Percentiles rank a stretch among this genome's conserved stretches.
Conservation (phyloP, 371 early-diverging fungal species). For the Aphelidium insulamus region DNA sequence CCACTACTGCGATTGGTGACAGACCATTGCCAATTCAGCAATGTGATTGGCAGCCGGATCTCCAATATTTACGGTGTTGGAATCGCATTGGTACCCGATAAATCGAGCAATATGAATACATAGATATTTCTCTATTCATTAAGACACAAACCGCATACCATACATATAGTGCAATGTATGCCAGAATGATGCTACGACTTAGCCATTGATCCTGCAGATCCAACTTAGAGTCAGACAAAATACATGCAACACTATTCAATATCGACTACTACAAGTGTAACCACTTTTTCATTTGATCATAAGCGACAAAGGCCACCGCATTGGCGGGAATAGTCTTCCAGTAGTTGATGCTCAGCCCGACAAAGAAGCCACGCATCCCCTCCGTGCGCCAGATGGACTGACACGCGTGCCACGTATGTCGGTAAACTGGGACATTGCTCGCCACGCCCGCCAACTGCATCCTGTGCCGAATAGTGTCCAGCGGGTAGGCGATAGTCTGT, state of each 20-base stretch:
- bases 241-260: too few relatives aligned
- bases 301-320: slow-evolving; percentile 62
- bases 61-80: too few relatives aligned
- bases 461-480: slow-evolving; percentile 70
- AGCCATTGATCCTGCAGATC: background rate
- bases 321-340: slow-evolving; percentile 80
- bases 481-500: slow-evolving; percentile 68
- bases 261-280: slow-evolving; percentile 15
- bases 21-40: too few relatives aligned
- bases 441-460: slow-evolving; percentile 63
- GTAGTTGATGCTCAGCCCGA: slow-evolving; percentile 77
- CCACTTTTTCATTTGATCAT: slow-evolving; percentile 35
- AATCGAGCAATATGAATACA: slow-evolving; percentile 4
- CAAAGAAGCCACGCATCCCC: slow-evolving; percentile 68
- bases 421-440: slow-evolving; percentile 11
- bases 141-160: slow-evolving; percentile 17
- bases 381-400: slow-evolving; percentile 27
- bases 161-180: slow-evolving; percentile 28
- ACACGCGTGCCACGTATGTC: slow-evolving; percentile 27
- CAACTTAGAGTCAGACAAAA: background rate
- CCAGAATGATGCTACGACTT: background rate
- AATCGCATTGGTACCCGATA: too few relatives aligned
- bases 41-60: too few relatives aligned
- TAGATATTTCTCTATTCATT: slow-evolving; percentile 8
- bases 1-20: too few relatives aligned